phyloP scores from a whole-genome alignment of 805 yeast genomes.

The Hemisphaericaspora nanyangensis region DNA sequence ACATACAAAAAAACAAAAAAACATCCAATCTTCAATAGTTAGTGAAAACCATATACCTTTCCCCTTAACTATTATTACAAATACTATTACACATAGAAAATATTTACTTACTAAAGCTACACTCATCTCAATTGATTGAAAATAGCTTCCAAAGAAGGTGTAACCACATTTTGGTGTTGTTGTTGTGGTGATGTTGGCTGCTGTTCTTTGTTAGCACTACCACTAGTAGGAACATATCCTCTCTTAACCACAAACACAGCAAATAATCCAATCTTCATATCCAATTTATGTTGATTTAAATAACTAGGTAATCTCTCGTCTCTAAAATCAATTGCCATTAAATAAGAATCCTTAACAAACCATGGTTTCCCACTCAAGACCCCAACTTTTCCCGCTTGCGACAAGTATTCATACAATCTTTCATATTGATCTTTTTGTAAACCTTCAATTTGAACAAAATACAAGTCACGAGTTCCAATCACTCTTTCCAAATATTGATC shows the following conservation, averaged over 20 bases:
- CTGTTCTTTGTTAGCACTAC: slow-evolving; percentile 15
- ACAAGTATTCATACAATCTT: slow-evolving; percentile 42
- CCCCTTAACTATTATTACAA: too few relatives aligned
- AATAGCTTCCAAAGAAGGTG: slow-evolving; percentile 7
- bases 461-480: slow-evolving; percentile 48
- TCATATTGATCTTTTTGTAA: slow-evolving; percentile 20
- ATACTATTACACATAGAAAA: neutral
- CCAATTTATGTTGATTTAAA: slow-evolving; percentile 13
- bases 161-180: too few relatives aligned
- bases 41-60: too few relatives aligned
- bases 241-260: slow-evolving; percentile 36
- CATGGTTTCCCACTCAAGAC: slow-evolving; percentile 50
- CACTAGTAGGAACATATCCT: slow-evolving; percentile 26
- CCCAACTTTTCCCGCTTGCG: slow-evolving; percentile 48
- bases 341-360: slow-evolving; percentile 61
- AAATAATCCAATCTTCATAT: slow-evolving; percentile 22
- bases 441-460: slow-evolving; percentile 41
- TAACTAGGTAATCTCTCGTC: slow-evolving; percentile 19
- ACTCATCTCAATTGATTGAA: slow-evolving; percentile 11
- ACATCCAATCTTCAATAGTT: neutral
- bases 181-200: too few relatives aligned
- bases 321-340: slow-evolving; percentile 40
- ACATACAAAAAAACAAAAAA: too few relatives aligned
- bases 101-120: neutral
- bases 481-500: slow-evolving; percentile 52